phyloP scores from a whole-genome alignment of 306 rosid species.

The Quercus parvula region DNA sequence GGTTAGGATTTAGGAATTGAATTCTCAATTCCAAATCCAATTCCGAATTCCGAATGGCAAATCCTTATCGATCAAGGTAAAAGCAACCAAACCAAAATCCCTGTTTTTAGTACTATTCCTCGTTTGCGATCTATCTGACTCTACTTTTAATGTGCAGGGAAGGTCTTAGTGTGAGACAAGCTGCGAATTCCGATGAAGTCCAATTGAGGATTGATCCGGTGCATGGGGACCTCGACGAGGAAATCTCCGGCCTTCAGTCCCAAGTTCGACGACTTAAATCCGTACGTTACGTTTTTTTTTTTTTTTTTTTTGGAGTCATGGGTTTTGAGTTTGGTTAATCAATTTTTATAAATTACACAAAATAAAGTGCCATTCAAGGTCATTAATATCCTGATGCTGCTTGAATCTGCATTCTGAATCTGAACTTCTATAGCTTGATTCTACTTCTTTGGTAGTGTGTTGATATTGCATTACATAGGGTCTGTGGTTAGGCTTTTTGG shows the following conservation, averaged over 20 bases:
- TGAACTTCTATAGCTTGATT: background rate
- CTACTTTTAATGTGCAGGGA: slow-evolving; percentile 21
- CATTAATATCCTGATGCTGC: background rate
- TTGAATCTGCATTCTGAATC: no score
- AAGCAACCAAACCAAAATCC: background rate
- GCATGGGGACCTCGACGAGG: slow-evolving; percentile 31
- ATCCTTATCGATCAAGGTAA: no score
- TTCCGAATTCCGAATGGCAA: no score
- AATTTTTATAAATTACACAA: no score
- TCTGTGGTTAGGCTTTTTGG: no score
- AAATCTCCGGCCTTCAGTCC: slow-evolving; percentile 23
- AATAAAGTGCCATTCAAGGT: no score
- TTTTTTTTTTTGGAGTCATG: no score
- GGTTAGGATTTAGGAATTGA: no score
- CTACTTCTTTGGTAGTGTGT: background rate
- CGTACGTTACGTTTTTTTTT: slow-evolving; percentile 6
- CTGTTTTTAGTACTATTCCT: background rate
- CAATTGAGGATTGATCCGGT: slow-evolving; percentile 43
- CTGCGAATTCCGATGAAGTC: slow-evolving; percentile 28
- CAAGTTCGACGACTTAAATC: slow-evolving; percentile 35
- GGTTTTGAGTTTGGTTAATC: no score
- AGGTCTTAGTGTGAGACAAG: slow-evolving; percentile 36
- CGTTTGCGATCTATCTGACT: background rate
- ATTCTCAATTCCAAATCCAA: no score
- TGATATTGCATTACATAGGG: background rate